These are phyloP conservation scores for Saccharomyces jurei DNA, from an alignment of 805 yeast genomes.

Conservation along the genomic window DNA sequence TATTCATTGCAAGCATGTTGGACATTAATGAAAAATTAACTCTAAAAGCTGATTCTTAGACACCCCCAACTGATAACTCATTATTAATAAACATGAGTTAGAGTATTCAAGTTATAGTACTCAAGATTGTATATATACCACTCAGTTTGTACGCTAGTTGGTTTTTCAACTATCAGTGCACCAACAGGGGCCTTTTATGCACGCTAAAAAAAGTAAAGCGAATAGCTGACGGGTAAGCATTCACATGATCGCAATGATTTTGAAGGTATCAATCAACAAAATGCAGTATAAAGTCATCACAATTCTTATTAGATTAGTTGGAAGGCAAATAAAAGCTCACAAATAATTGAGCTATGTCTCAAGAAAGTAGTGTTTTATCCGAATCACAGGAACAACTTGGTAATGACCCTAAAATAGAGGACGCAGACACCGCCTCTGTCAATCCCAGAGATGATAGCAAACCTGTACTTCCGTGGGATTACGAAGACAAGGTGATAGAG, in stretches of 20 bases:
- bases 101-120: too few relatives aligned
- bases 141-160: background rate
- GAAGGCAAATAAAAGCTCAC: background rate
- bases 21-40: background rate
- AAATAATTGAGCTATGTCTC: background rate
- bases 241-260: background rate
- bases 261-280: background rate
- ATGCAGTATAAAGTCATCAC: background rate
- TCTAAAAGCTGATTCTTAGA: background rate
- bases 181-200: background rate
- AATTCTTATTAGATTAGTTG: background rate
- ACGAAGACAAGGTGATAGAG: slow-evolving; percentile 9
- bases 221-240: background rate
- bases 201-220: background rate
- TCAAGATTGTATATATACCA: too few relatives aligned
- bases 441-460: slow-evolving; percentile 2
- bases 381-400: background rate
- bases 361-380: background rate
- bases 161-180: background rate
- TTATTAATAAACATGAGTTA: too few relatives aligned
- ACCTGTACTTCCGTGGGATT: slow-evolving; percentile 23
- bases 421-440: background rate
- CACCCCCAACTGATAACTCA: background rate
- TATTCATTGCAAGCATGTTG: background rate
- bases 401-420: background rate